Evolutionary conservation across 805 yeast genomes (phyloP).

Genomic region (Wickerhamomyces strasburgensis): DNA sequence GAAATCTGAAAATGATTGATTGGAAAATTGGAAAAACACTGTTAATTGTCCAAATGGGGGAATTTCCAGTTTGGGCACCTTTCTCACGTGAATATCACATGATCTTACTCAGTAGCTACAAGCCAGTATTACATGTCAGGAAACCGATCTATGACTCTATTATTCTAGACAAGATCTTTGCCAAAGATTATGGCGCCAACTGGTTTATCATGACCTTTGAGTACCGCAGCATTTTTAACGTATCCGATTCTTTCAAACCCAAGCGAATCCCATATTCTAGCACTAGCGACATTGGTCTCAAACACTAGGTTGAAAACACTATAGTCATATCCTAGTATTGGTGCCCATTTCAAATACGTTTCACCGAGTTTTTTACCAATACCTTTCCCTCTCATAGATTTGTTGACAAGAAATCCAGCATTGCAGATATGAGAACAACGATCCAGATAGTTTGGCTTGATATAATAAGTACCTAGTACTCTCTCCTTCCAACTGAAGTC

Average conservation of each 20-base stretch:
- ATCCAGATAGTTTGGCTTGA: constrained; percentile 84
- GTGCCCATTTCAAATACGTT: constrained; percentile 67
- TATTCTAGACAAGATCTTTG: constrained; percentile 39
- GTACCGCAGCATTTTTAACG: constrained; percentile 65
- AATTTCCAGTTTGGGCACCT: too few species aligned
- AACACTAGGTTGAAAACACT: constrained; percentile 87
- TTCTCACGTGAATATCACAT: too few species aligned
- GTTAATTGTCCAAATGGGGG: too few species aligned
- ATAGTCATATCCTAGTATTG: constrained; percentile 70
- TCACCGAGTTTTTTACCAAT: constrained; percentile 69
- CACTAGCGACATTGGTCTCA: constrained; percentile 72
- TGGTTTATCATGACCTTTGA: constrained; percentile 57
- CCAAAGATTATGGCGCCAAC: constrained; percentile 82
- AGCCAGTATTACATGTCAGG: too few species aligned
- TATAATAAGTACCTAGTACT: constrained; percentile 69
- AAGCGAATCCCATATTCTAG: constrained; percentile 73
- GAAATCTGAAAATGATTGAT: too few species aligned
- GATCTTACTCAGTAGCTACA: too few species aligned
- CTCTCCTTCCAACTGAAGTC: constrained; percentile 35
- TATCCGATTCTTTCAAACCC: constrained; percentile 79
- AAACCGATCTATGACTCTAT: too few species aligned
- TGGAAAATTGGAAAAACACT: not conserved
- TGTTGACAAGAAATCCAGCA: constrained; percentile 76
- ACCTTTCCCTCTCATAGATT: constrained; percentile 54
- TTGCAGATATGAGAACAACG: constrained; percentile 85